Base-by-base conservation (phyloP, 2,329 filamentous ascomycete species). In the Fusarium humuli region DNA sequence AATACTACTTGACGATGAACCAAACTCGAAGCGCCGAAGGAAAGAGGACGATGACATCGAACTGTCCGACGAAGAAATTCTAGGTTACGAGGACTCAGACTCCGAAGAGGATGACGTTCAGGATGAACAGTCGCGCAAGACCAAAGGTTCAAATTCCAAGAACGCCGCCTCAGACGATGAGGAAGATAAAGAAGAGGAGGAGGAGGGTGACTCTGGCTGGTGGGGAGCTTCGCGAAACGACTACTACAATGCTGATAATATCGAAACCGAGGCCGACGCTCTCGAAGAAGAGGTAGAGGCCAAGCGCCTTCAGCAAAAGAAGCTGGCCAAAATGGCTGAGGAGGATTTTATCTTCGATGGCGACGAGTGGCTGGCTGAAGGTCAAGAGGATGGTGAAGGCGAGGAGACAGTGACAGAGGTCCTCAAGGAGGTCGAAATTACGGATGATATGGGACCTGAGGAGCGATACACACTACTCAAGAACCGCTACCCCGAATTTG, bases 311-410 rank as follows among this genome's bases (percentile, higher is more conserved):
- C 95, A 98, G 79, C 90, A 94, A 81, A 98, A 97, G 85, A 95
- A 96, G 77, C 81, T 98, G 25, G 87, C 94, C 73, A 91, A 92
- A 71, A 96, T 99, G 92, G 88, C 90, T 8, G 94, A 97, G 72
- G 92, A 92, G 41, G 96, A 99, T 78, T 99, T 98, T 77, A 91
- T 94, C 11, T 97, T 98, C 71, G 94, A 98, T 74, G 93, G 97
- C 76, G 87, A 89, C 44, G 94, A 97, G 72, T 98, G 95, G 96
- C 79, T 91, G 40, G 88, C 87, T 27, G 82, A 85, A 18, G 86
- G 85, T 5, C 84, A 83, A 18, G 83, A 84, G 23, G 83, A 82
- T 2, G 83, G 84, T 3, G 83, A 84, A 34, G 83, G 84, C 62
- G 84, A 82, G 70, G 87, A 89, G 18, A 86, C 91, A n/a, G 88